Evolutionary conservation across 129 eudicot genomes (phyloP), one percentile per base, ranked within the genome.

Genomic region (Artemisia argyi): DNA sequence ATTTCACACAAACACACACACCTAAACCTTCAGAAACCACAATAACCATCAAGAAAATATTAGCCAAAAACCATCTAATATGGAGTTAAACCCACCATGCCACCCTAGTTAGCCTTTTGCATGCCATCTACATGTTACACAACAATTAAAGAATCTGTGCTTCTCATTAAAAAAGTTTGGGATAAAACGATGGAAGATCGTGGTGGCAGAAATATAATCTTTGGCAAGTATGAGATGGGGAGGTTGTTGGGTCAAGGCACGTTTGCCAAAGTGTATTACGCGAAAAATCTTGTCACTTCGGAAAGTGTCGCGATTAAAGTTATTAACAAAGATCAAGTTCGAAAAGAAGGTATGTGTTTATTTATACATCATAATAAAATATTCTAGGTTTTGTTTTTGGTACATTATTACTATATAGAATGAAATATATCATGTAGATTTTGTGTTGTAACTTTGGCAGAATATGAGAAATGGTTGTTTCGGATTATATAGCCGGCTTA

Each of bases 221-320:
- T 91, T 55, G 91, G 85, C 0, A 91, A 91, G 74, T 91, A 91
- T 82, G 96, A 91, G 83, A 91, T 88, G 85, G 97, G 97, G 0
- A 82, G 92, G 48, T 22, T 91, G 26, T 61, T 91, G 18, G 97
- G 97, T 7, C 91, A 89, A 77, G 97, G 97, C 42, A 88, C 96
- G 28, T 91, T 91, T 55, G 97, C 96, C 0, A 91, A 91, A 70
- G 97, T 91, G 61, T 89, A 91, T 76, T 65, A 82, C n/a, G 96
- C 83, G 1, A 78, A 73, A 20, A 65, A 89, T 54, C 68, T 91
- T 51, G 32, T 50, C 0, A 81, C 91, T 1, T 69, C 79, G 3
- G 96, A 91, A 63, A 86, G 79, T 76, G 97, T 91, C 0, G 97
- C 97, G 15, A 78, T 91, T 60, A 91, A 91, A 78, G 93, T 88